Evolutionary conservation across 2,329 filamentous ascomycete species (phyloP), one percentile per base, ranked within the genome.

Genomic region (Monosporascus ibericus): DNA sequence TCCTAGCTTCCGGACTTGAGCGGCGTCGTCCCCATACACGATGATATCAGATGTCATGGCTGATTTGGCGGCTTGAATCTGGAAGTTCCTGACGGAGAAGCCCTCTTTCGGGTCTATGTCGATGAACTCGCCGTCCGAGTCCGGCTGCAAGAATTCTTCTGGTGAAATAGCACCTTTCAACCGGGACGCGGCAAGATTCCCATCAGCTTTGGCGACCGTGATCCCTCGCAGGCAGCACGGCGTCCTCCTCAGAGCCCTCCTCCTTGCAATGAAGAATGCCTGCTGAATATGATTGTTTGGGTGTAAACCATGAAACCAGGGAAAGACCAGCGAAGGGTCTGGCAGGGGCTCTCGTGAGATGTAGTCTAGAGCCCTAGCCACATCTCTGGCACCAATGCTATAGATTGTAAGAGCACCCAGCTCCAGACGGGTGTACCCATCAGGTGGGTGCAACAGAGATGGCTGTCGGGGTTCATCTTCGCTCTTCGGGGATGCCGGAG

Each of bases 41-140:
- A 99, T 80, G 58, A 99, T 90, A 67, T 99, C 94, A 1, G 92
- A 96, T 8, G 94, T 81, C 58, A 88, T 83, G 51, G 92, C 92
- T 58, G 89, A 75, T 69, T 99, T 99, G 53, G 88, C 88, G 0
- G 89, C 81, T 69, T 99, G 94, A 39, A 97, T 97, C 63, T 97
- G 92, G 66, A 99, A 99, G 68, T 97, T 97, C 46, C 94, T 84
- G 44, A 97, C 92, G 5, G 90, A 96, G 66, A 97, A 97, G 8
- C 94, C 94, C 59, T 95, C 89, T 52, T 75, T 81, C 1, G 94
- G 94, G 65, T 99, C 94, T 40, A 86, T 80, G 44, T 95, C 89
- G 55, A 91, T 73, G 65, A 99, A 96, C 22, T 84, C 78, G 44
- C 80, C 71, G 17, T 72, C 70, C 3, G 64, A 65, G 3, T 69